phyloP scores from a whole-genome alignment of 257 asterid genomes.

The Lycium ferocissimum region DNA sequence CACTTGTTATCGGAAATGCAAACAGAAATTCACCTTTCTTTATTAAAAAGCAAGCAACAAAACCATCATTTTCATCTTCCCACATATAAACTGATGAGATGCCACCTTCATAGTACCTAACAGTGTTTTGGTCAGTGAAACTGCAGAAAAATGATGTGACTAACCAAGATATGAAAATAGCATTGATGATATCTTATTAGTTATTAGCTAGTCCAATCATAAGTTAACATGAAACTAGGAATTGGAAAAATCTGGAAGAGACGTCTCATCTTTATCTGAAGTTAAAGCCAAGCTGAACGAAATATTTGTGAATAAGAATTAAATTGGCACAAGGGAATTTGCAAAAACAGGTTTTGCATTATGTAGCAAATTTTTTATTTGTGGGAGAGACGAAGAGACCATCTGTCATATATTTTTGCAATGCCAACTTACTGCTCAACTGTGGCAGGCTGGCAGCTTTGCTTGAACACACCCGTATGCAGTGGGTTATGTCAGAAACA shows the following conservation, averaged over 20 bases:
- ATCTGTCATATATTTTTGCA: not conserved
- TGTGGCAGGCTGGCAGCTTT: not conserved
- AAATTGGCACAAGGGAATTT: not conserved
- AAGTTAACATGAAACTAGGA: conserved; percentile 12
- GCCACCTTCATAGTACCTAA: conserved; percentile 99
- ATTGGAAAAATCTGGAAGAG: conserved; percentile 21
- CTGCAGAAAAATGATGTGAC: conserved; percentile 39
- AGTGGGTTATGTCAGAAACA: not conserved
- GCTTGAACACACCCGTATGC: not conserved
- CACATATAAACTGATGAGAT: conserved; percentile 91
- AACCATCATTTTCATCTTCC: conserved; percentile 90
- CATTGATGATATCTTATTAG: not conserved
- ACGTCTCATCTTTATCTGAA: conserved; percentile 1
- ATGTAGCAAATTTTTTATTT: not conserved
- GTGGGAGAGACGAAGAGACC: not conserved
- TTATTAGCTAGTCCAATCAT: conserved; percentile 21
- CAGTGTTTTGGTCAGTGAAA: conserved; percentile 53
- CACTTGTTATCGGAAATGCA: not conserved
- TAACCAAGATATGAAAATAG: conserved; percentile 33
- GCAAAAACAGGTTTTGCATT: not conserved
- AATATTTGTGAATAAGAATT: not conserved
- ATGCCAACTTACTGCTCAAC: not conserved
- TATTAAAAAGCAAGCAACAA: conserved; percentile 90
- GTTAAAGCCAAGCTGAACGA: not conserved
- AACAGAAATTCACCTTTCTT: conserved; percentile 69